phyloP scores from a whole-genome alignment of 306 rosid genomes.

The Herpetospermum pedunculosum region DNA sequence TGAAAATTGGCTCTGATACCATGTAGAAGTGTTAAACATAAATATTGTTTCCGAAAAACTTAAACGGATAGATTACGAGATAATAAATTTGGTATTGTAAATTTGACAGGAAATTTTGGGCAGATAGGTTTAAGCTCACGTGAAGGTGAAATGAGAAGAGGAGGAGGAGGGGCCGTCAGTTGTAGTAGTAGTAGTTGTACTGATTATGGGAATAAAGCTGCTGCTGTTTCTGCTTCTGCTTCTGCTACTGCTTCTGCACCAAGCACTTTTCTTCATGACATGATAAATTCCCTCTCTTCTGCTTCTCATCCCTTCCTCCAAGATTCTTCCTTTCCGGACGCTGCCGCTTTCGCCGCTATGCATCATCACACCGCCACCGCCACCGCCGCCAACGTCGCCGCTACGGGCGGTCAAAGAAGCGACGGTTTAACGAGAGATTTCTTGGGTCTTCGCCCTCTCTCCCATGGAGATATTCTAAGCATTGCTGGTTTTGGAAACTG shows the following conservation, averaged over 20 bases:
- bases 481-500: conserved; percentile 67
- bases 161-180: conserved; percentile 1
- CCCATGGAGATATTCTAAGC: conserved; percentile 60
- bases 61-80: too few relatives aligned
- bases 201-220: neutral
- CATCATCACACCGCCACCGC: neutral
- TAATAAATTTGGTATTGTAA: neutral
- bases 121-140: conserved; percentile 38
- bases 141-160: conserved; percentile 9
- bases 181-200: neutral
- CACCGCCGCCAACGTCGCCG: neutral
- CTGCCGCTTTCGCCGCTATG: conserved; percentile 29
- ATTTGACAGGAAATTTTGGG: conserved; percentile 6
- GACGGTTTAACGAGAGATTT: conserved; percentile 82
- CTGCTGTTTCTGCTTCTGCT: conserved; percentile 6
- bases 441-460: conserved; percentile 65
- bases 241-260: conserved; percentile 5
- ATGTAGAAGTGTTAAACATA: too few relatives aligned
- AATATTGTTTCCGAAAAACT: too few relatives aligned
- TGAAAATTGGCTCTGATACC: too few relatives aligned
- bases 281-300: conserved; percentile 40
- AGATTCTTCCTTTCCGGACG: conserved; percentile 20
- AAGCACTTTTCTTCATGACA: conserved; percentile 27
- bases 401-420: neutral
- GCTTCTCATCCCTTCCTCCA: conserved; percentile 18